Base-by-base conservation (phyloP, 805 yeast genomes). In the Lachancea quebecensis region DNA sequence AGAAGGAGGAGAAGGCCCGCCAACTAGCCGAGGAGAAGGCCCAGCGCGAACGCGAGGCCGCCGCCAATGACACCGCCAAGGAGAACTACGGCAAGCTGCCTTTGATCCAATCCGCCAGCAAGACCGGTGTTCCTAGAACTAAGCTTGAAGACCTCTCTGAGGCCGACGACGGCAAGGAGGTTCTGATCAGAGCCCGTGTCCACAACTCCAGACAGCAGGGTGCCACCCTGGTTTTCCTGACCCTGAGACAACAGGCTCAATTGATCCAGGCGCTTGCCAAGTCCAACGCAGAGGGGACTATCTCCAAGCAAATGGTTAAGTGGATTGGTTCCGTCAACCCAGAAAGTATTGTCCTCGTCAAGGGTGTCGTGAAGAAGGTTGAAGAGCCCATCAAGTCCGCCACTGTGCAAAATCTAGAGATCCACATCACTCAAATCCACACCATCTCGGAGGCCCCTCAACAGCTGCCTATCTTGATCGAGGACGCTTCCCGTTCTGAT, bases 131-230 rank as follows among this genome's bases (percentile, higher is more conserved):
- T 44, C 60, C 69, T 55, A 80, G 98, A 68, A 65, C 75, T 48
- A 66, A 77, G 53, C 71, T 93, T 56, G 60, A 65, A 41, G 71
- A 74, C 33, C 71, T 85, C 56, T 46, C 51, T 18, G 64, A 59
- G 49, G 65, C 59, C 14, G 64, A 72, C 59, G 95, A 81, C 51
- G 95, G 91, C 47, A 76, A 81, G 56, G 78, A 79, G 54, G 85
- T 93, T 46, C 73, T 85, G 11, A 80, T 95, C 72, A 82, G 99
- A 70, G 98, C 98, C 39, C 81, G 99, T 71, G 77, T 90, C 38
- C 98, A 93, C 68, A 88, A 81, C 50, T 78, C 91, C 11, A 85
- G 99, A 73, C 85, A 88, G 63, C 98, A 91, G 68, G 95, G 96
- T 67, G 95, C 95, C 59, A 89, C 95, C 53, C 81, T 93, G 84